Evolutionary conservation across 164 flowering plant species (phyloP).

Genomic region (Nymphaea colorata): DNA sequence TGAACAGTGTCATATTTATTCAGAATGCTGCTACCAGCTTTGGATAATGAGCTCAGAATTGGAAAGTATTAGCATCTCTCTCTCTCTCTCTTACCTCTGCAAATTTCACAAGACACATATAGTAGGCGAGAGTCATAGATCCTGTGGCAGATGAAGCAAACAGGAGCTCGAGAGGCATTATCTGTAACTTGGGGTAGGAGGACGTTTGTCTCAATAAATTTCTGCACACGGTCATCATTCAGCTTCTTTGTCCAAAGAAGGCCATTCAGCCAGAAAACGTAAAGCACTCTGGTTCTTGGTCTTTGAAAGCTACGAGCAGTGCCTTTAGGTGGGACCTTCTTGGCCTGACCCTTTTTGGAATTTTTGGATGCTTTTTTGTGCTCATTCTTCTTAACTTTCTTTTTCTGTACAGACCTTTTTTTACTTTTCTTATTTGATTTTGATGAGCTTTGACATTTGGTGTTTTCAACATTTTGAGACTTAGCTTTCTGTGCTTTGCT

Average conservation of each 20-base stretch:
- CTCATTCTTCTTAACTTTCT: constrained; percentile 15
- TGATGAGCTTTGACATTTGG: constrained; percentile 19
- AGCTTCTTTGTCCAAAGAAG: constrained; percentile 47
- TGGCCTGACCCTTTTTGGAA: constrained; percentile 23
- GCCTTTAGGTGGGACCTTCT: constrained; percentile 15
- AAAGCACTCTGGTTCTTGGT: constrained; percentile 35
- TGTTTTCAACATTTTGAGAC: constrained; percentile 1
- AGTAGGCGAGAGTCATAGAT: constrained; percentile 19
- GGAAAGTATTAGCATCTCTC: no score
- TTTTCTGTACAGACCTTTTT: constrained; percentile 9
- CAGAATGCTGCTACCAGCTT: no score
- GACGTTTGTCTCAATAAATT: constrained; percentile 38
- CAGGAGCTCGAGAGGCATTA: constrained; percentile 20
- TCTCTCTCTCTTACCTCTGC: constrained; percentile 40
- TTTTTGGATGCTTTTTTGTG: constrained; percentile 21
- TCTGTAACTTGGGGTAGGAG: constrained; percentile 18
- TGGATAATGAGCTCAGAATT: no score
- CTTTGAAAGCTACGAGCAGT: constrained; percentile 14
- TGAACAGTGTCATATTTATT: constrained; percentile 2
- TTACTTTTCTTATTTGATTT: constrained; percentile 47
- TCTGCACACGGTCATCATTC: constrained; percentile 44
- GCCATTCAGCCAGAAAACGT: constrained; percentile 81
- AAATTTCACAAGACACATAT: constrained; percentile 58
- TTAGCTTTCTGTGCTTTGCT: constrained; percentile 2
- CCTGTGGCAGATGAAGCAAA: constrained; percentile 61